Evolutionary conservation across 306 rosid genomes (phyloP).

Genomic region (Morella rubra): DNA sequence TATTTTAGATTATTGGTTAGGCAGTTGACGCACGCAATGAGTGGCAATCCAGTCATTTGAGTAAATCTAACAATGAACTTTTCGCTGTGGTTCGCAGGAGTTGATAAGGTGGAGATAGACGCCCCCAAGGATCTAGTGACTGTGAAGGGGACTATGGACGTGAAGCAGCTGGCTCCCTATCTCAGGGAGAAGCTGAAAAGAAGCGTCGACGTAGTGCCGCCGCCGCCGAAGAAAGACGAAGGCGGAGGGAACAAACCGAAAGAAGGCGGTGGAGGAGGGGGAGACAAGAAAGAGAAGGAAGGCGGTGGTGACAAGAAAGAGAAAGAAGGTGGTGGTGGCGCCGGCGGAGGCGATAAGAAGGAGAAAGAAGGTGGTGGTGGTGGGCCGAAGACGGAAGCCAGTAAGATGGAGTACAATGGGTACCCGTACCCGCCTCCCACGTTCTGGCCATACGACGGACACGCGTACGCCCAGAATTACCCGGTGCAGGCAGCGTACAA

Average conservation of each 20-base stretch:
- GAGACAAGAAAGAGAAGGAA: no score
- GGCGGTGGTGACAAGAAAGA: slow-evolving; percentile 24
- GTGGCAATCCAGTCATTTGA: neutral
- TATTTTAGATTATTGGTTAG: no score
- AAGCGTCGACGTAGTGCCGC: slow-evolving; percentile 61
- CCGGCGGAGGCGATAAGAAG: slow-evolving; percentile 37
- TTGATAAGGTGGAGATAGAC: slow-evolving; percentile 51
- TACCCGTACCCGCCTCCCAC: slow-evolving; percentile 24
- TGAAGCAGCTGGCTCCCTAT: slow-evolving; percentile 46
- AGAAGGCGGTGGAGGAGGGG: slow-evolving; percentile 9
- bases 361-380: slow-evolving; percentile 23
- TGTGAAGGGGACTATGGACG: slow-evolving; percentile 61
- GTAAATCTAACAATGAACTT: slow-evolving; percentile 9
- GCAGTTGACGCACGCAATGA: no score
- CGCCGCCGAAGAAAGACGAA: slow-evolving; percentile 58
- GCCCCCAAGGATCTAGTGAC: slow-evolving; percentile 62
- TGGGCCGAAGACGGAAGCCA: slow-evolving; percentile 38
- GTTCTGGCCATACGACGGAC: slow-evolving; percentile 40
- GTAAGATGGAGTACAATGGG: slow-evolving; percentile 65
- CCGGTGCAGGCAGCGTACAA: slow-evolving; percentile 21
- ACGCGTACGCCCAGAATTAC: slow-evolving; percentile 50
- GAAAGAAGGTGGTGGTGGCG: slow-evolving; percentile 9
- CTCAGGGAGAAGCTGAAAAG: slow-evolving; percentile 52
- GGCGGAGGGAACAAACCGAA: slow-evolving; percentile 23
- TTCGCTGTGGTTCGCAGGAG: slow-evolving; percentile 45